A percentile compares a stretch with the other conserved stretches of the same genome.
Evolutionary conservation across 768 basidiomycete species (phyloP).

Genomic region (Lyophyllum shimeji): DNA sequence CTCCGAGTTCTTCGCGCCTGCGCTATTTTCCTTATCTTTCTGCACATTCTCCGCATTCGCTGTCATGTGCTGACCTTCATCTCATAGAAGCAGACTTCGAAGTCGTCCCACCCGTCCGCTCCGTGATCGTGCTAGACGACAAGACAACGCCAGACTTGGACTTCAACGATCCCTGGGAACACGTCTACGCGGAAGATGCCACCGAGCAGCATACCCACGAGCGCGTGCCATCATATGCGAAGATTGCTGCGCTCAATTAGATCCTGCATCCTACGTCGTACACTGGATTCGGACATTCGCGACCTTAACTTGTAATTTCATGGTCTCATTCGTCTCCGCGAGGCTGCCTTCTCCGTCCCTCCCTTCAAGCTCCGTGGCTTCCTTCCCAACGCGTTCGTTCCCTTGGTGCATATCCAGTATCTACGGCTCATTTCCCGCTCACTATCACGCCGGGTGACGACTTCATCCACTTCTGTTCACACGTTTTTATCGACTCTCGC

Average conservation of each 20-base stretch:
- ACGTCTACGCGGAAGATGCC: conserved; percentile 41
- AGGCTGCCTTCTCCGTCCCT: neutral
- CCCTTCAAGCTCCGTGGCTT: neutral
- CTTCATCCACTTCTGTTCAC: neutral
- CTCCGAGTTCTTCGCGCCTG: neutral
- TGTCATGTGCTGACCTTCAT: neutral
- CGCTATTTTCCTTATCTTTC: neutral
- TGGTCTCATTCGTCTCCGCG: neutral
- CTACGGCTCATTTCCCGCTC: neutral
- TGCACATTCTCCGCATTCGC: too few species aligned
- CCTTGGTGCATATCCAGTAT: neutral
- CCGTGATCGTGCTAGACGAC: conserved; percentile 62
- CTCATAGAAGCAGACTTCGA: conserved; percentile 53
- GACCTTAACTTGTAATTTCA: neutral
- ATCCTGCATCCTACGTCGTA: neutral
- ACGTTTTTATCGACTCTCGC: too few species aligned
- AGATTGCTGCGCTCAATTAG: conserved; percentile 26
- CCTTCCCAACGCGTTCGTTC: neutral
- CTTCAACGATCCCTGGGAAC: conserved; percentile 61
- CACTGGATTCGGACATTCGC: neutral
- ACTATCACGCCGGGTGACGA: neutral
- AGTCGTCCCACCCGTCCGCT: conserved; percentile 49
- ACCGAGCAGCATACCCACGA: conserved; percentile 24
- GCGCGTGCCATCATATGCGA: conserved; percentile 41
- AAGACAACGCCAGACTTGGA: conserved; percentile 34